Evolutionary conservation across 352 stramenopile species (phyloP).

Genomic region (Globisporangium camurandrum): DNA sequence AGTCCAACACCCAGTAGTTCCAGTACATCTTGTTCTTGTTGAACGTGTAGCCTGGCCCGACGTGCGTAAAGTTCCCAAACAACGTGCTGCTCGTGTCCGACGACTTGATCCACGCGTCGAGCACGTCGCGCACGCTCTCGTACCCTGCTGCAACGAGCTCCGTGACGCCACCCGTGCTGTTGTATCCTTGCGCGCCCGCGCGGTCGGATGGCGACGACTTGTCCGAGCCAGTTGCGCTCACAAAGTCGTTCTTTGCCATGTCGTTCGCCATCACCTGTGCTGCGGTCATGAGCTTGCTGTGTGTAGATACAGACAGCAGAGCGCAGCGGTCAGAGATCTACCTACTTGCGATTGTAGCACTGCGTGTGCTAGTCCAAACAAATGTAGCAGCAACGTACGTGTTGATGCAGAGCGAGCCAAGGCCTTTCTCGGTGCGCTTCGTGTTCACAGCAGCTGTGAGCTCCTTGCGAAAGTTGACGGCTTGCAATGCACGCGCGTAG

Average conservation of each 20-base stretch:
- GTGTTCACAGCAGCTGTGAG: conserved; percentile 28
- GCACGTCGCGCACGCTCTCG: conserved; percentile 12
- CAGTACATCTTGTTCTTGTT: conserved; percentile 21
- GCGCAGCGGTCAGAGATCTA: background rate
- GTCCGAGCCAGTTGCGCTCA: conserved; percentile 19
- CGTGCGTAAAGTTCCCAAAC: conserved; percentile 20
- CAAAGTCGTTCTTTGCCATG: conserved; percentile 18
- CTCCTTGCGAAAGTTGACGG: conserved; percentile 36
- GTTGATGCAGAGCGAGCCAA: conserved; percentile 36
- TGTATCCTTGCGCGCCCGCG: conserved; percentile 19
- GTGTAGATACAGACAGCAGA: background rate
- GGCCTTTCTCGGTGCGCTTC: conserved; percentile 22
- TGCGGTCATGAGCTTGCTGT: conserved; percentile 22
- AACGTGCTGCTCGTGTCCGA: conserved; percentile 12
- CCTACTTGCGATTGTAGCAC: too few relatives aligned
- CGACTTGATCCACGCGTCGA: conserved; percentile 25
- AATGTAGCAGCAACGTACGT: conserved; percentile 3
- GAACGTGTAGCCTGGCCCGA: conserved; percentile 25
- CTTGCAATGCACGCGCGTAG: conserved; percentile 14
- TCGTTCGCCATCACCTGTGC: conserved; percentile 25
- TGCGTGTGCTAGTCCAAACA: background rate
- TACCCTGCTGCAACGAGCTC: conserved; percentile 25
- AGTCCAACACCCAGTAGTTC: conserved; percentile 28
- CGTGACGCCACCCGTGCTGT: conserved; percentile 19
- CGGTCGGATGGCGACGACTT: conserved; percentile 18